A percentile compares a stretch with the other conserved stretches of the same genome.
Conservation (phyloP, 2,329 filamentous ascomycete genomes). For the Colletotrichum tropicale region DNA sequence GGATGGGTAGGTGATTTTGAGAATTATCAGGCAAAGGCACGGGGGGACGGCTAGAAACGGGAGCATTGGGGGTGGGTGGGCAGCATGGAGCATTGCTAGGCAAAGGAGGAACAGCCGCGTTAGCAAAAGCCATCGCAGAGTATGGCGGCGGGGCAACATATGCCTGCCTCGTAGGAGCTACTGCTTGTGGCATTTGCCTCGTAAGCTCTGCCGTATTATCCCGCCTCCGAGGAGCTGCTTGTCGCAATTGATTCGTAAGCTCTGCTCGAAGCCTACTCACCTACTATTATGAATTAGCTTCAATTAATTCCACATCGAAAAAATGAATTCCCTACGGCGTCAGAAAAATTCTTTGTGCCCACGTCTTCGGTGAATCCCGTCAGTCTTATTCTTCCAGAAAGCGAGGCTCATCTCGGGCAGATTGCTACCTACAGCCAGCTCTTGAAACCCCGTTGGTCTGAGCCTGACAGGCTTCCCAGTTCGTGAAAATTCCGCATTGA, state of each 20-base stretch:
- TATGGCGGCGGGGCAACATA: not conserved
- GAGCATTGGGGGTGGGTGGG: too few species aligned
- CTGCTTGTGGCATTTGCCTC: not conserved
- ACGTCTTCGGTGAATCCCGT: not conserved
- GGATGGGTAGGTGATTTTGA: too few species aligned
- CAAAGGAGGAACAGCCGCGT: too few species aligned
- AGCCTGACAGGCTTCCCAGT: fast-evolving
- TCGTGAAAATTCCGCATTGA: not conserved
- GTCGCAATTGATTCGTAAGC: not conserved
- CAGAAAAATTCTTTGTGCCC: not conserved
- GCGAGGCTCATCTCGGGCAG: not conserved
- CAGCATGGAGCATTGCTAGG: too few species aligned
- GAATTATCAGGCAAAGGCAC: too few species aligned
- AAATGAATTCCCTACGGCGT: not conserved
- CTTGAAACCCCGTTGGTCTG: not conserved
- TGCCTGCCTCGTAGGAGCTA: not conserved
- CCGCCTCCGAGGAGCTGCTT: not conserved
- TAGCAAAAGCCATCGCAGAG: too few species aligned
- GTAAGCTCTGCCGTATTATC: fast-evolving
- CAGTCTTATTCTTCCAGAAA: not conserved
- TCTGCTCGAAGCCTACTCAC: not conserved
- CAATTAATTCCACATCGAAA: not conserved
- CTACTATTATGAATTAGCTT: not conserved
- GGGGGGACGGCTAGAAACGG: too few species aligned
- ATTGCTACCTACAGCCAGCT: not conserved